Conservation (phyloP, 495 filamentous ascomycete species). For the Massariosphaeria phaeospora region DNA sequence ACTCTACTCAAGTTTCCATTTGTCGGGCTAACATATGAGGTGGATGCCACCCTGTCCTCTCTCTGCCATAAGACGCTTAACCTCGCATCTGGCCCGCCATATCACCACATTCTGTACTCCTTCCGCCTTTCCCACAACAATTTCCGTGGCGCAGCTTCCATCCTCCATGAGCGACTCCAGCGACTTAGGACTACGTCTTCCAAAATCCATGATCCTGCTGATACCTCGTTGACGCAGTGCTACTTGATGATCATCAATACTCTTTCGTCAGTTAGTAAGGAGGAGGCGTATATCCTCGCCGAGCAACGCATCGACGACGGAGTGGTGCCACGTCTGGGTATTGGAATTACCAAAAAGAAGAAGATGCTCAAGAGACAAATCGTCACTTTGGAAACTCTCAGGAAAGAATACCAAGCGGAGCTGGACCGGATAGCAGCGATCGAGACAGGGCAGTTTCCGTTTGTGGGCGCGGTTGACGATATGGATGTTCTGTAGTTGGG, state of each 20-base stretch:
- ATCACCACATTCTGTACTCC: slow-evolving; percentile 79
- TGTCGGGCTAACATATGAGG: slow-evolving; percentile 64
- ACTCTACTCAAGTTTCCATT: slow-evolving; percentile 69
- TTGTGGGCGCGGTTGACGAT: slow-evolving; percentile 45
- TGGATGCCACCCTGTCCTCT: slow-evolving; percentile 70
- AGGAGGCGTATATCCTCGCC: slow-evolving; percentile 68
- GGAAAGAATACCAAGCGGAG: slow-evolving; percentile 79
- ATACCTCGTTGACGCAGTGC: slow-evolving; percentile 53
- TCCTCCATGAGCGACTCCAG: slow-evolving; percentile 64
- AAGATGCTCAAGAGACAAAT: slow-evolving; percentile 50
- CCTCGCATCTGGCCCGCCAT: slow-evolving; percentile 56
- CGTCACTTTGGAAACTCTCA: slow-evolving; percentile 75
- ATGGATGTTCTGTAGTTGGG: slow-evolving; percentile 31
- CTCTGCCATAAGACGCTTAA: slow-evolving; percentile 56
- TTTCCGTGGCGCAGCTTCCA: slow-evolving; percentile 80
- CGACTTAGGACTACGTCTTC: slow-evolving; percentile 54
- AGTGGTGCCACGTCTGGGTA: slow-evolving; percentile 21
- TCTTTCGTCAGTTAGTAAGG: slow-evolving; percentile 71
- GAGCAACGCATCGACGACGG: slow-evolving; percentile 36
- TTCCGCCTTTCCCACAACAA: slow-evolving; percentile 80
- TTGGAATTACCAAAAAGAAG: slow-evolving; percentile 30
- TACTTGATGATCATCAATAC: slow-evolving; percentile 86
- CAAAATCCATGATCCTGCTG: slow-evolving; percentile 51
- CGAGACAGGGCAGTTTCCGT: slow-evolving; percentile 58
- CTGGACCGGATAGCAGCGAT: slow-evolving; percentile 68